Conservation (phyloP, 371 early-diverging fungal genomes). For the Furculomyces boomerangus region DNA sequence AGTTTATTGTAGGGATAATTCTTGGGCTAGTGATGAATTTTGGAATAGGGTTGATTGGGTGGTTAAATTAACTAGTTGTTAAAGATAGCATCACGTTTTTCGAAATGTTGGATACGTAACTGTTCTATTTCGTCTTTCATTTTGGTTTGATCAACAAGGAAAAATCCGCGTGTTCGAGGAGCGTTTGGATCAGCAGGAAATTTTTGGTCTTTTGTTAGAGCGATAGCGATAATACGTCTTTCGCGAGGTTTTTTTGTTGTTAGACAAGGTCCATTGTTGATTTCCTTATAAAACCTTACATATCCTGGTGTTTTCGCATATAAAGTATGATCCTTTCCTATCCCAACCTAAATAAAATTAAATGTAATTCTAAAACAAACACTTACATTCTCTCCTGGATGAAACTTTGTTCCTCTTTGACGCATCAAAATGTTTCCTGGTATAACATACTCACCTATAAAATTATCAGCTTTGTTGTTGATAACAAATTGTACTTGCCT, state of each 20-base stretch:
- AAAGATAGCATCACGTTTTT: background rate
- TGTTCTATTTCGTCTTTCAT: slow-evolving; percentile 16
- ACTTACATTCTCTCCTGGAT: slow-evolving; percentile 69
- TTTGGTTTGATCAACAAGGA: slow-evolving; percentile 38
- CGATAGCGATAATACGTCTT: slow-evolving; percentile 63
- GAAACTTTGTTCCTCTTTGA: slow-evolving; percentile 82
- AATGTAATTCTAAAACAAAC: background rate
- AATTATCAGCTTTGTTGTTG: slow-evolving; percentile 4
- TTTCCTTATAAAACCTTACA: slow-evolving; percentile 60
- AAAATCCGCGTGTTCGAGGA: slow-evolving; percentile 55
- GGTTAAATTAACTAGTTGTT: background rate
- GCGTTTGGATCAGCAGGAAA: slow-evolving; percentile 41
- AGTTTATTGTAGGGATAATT: background rate
- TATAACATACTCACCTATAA: slow-evolving; percentile 35
- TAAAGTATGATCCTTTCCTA: slow-evolving; percentile 85
- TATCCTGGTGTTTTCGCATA: slow-evolving; percentile 67
- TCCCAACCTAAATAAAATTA: slow-evolving; percentile 39
- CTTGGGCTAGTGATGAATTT: background rate
- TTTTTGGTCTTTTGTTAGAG: slow-evolving; percentile 32
- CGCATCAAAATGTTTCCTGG: slow-evolving; percentile 85
- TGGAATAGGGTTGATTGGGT: too few relatives aligned
- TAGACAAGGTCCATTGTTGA: too few relatives aligned
- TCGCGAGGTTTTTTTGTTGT: too few relatives aligned
- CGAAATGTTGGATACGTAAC: background rate
- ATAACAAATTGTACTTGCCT: slow-evolving; percentile 24